Percentiles rank a stretch among this genome's conserved stretches.
These are phyloP conservation scores for Elaeis oleifera DNA, from an alignment of 202 grass and related monocot species.

Conservation along the genomic window DNA sequence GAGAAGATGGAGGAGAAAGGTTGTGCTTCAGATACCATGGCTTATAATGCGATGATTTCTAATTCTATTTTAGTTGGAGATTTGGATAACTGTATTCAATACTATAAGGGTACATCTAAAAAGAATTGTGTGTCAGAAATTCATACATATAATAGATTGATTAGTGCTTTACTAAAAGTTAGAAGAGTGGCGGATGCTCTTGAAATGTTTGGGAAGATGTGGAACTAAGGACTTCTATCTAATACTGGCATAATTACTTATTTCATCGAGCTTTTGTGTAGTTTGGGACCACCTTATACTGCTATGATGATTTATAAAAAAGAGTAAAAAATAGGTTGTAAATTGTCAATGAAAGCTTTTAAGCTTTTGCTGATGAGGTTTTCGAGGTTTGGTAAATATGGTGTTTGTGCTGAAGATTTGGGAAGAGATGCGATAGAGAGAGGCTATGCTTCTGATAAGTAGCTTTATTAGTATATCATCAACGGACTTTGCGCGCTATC, in stretches of 20 bases:
- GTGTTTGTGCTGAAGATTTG: conserved; percentile 58
- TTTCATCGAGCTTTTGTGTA: conserved; percentile 58
- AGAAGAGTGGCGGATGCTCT: conserved; percentile 79
- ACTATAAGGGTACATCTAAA: conserved; percentile 61
- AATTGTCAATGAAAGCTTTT: conserved; percentile 68
- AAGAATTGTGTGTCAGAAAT: conserved; percentile 22
- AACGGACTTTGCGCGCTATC: conserved; percentile 46
- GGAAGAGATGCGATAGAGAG: conserved; percentile 62
- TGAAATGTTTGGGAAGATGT: conserved; percentile 68
- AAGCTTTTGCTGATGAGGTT: conserved; percentile 82
- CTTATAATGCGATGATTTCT: conserved; percentile 71
- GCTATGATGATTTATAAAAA: conserved; percentile 67
- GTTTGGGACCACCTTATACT: conserved; percentile 71
- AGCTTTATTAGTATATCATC: conserved; percentile 70
- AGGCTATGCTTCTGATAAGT: conserved; percentile 53
- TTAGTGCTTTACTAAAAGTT: conserved; percentile 43
- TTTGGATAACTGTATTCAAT: conserved; percentile 50
- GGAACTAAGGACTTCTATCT: conserved; percentile 42
- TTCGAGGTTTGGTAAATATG: conserved; percentile 71
- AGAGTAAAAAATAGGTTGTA: conserved; percentile 75
- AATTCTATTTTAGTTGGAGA: conserved; percentile 53
- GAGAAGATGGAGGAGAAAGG: conserved; percentile 51
- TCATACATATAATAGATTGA: conserved; percentile 44
- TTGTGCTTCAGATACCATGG: conserved; percentile 33
- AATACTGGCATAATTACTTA: conserved; percentile 57